phyloP scores from a whole-genome alignment of 176 grass and related monocot species.

The Juncus effusus region DNA sequence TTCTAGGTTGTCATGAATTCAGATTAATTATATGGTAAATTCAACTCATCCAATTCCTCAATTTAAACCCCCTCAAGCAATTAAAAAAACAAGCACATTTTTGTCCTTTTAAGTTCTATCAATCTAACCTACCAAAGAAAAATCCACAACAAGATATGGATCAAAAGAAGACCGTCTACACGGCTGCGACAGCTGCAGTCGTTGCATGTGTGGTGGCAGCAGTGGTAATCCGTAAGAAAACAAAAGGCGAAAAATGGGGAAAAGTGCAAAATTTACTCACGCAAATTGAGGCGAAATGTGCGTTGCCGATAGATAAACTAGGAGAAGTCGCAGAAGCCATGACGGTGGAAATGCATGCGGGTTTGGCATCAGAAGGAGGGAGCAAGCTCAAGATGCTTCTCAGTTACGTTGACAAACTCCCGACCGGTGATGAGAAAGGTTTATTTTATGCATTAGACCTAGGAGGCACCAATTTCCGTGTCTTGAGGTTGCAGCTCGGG shows the following conservation, averaged over 20 bases:
- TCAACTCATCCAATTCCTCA: conserved; percentile 5
- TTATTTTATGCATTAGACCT: conserved; percentile 77
- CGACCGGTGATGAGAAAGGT: conserved; percentile 66
- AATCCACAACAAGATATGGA: conserved; percentile 25
- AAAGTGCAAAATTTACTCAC: conserved; percentile 9
- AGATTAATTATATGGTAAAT: too few relatives aligned
- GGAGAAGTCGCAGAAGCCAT: conserved; percentile 12
- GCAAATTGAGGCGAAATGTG: conserved; percentile 13
- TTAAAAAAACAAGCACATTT: background rate
- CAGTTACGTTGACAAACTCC: conserved; percentile 78
- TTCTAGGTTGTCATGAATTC: too few relatives aligned
- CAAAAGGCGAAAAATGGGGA: conserved; percentile 16
- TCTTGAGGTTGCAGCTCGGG: conserved; percentile 59
- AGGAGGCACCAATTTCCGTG: conserved; percentile 82
- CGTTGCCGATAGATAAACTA: background rate
- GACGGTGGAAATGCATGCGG: conserved; percentile 22
- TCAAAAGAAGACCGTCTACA: conserved; percentile 5
- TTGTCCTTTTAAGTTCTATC: background rate
- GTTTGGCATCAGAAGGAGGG: conserved; percentile 33
- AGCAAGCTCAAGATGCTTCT: conserved; percentile 87
- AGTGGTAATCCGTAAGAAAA: conserved; percentile 19
- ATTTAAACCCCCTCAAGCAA: background rate
- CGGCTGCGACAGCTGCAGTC: background rate
- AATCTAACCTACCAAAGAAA: background rate
- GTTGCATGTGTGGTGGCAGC: conserved; percentile 20